Evolutionary conservation across 331 rosid genomes (phyloP).

Genomic region (Stylosanthes scabra): DNA sequence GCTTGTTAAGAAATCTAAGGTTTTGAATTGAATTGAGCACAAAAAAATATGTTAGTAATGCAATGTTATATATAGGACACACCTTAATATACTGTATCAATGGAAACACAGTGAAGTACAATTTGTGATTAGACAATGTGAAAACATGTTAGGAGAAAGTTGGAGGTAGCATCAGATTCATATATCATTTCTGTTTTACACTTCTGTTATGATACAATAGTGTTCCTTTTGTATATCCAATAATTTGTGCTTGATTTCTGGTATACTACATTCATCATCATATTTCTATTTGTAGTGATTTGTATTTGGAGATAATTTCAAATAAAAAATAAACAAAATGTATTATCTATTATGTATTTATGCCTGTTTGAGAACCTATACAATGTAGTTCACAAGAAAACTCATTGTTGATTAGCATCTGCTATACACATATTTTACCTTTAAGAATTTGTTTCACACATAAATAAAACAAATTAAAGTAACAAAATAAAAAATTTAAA

Average conservation of each 20-base stretch:
- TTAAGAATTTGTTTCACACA: too few relatives aligned
- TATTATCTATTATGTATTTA: too few relatives aligned
- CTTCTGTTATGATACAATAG: background rate
- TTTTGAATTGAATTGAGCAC: background rate
- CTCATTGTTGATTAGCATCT: too few relatives aligned
- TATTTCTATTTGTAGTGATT: too few relatives aligned
- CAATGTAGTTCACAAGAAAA: too few relatives aligned
- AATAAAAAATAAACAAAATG: background rate
- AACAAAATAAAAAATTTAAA: too few relatives aligned
- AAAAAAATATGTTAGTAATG: slow-evolving; percentile 17
- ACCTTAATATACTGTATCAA: background rate
- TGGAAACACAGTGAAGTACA: background rate
- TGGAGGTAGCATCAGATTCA: slow-evolving; percentile 67
- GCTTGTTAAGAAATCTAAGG: background rate
- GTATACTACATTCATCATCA: background rate
- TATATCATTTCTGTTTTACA: background rate
- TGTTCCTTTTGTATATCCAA: slow-evolving; percentile 4
- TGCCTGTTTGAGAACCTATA: too few relatives aligned
- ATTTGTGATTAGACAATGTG: background rate
- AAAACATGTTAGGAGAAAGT: slow-evolving; percentile 4
- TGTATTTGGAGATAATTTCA: background rate
- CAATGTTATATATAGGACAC: slow-evolving; percentile 55
- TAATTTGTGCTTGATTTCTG: background rate
- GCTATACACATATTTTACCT: too few relatives aligned
- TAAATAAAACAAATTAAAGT: too few relatives aligned